These are phyloP conservation scores for Avena sativa DNA, from an alignment of 176 grass and related monocot species.

Conservation along the genomic window DNA sequence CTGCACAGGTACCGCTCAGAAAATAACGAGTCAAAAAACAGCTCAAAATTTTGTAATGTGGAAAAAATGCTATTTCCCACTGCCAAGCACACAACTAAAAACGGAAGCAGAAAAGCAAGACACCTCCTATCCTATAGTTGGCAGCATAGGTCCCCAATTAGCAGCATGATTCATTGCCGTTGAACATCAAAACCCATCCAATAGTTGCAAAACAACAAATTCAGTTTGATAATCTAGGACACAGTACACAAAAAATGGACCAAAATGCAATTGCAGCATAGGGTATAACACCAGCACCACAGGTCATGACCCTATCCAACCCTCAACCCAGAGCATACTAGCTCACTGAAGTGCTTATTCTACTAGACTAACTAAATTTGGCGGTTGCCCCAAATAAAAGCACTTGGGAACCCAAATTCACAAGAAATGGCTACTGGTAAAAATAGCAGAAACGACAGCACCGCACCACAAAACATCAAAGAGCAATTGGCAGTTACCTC, in stretches of 20 bases:
- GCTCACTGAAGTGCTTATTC: background rate
- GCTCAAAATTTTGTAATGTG: background rate
- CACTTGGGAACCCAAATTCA: background rate
- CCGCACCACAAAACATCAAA: background rate
- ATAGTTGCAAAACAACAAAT: background rate
- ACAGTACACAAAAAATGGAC: background rate
- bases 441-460: background rate
- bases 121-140: background rate
- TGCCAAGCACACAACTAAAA: background rate
- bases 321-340: background rate
- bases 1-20: background rate
- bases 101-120: background rate
- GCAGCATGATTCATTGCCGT: background rate
- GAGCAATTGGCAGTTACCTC: slow-evolving; percentile 57
- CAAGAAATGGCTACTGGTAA: slow-evolving; percentile 8
- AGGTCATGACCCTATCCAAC: background rate
- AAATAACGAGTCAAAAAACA: background rate
- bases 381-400: background rate
- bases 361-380: slow-evolving; percentile 11
- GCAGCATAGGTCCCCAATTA: background rate
- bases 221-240: background rate
- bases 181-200: background rate
- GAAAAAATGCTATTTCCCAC: background rate
- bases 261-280: background rate
- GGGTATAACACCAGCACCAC: too few species aligned